Conservation (phyloP, 495 filamentous ascomycete species). For the Apodospora peruviana region DNA sequence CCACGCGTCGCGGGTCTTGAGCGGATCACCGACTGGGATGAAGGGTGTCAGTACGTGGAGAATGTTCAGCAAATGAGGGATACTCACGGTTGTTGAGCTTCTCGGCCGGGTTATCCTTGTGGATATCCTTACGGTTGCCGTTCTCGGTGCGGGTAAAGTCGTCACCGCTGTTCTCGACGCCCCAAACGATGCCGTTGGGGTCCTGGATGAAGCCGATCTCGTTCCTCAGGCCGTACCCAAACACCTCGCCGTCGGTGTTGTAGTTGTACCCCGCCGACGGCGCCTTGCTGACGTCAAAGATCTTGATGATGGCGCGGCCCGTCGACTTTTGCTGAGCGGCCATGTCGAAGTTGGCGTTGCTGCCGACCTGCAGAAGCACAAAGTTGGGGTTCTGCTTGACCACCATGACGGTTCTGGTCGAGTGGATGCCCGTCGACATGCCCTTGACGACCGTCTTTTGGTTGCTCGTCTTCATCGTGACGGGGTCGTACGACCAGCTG, state of each 20-base stretch:
- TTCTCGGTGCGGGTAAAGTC: constrained; percentile 29
- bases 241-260: constrained; percentile 46
- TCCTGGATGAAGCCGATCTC: constrained; percentile 61
- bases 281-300: constrained; percentile 51
- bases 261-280: constrained; percentile 39
- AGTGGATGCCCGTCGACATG: constrained; percentile 55
- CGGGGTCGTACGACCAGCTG: constrained; percentile 55
- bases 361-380: constrained; percentile 54
- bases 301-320: constrained; percentile 56
- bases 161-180: constrained; percentile 66
- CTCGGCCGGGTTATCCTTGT: constrained; percentile 63
- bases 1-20: constrained; percentile 33
- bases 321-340: constrained; percentile 37
- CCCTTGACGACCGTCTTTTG: constrained; percentile 45
- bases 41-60: neutral
- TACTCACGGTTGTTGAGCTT: constrained; percentile 63
- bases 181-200: constrained; percentile 56
- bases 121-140: constrained; percentile 50
- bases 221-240: constrained; percentile 64
- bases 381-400: constrained; percentile 47
- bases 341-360: constrained; percentile 54
- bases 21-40: constrained; percentile 28
- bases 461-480: constrained; percentile 34
- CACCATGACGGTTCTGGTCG: constrained; percentile 54
- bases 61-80: neutral